Evolutionary conservation across 75 land plant species (phyloP).

Genomic region (Pinus albicaulis): DNA sequence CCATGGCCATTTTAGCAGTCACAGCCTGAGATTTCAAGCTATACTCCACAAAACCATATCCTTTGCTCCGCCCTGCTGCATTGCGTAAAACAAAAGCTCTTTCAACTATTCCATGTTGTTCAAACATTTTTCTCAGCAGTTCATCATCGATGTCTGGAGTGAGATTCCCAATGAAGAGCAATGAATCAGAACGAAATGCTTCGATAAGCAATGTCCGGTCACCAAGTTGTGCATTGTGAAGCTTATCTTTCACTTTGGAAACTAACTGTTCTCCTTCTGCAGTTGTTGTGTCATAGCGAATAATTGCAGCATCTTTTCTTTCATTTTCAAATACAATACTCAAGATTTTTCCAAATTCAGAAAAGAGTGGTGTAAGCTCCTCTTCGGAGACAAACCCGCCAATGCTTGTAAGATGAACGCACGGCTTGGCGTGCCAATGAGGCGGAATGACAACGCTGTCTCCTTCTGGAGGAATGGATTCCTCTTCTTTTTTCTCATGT

Average conservation of each 20-base stretch:
- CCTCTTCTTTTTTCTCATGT: no score
- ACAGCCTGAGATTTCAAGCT: constrained; percentile 30
- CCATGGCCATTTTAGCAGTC: constrained; percentile 21
- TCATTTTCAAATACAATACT: no score
- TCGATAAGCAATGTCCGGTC: constrained; percentile 15
- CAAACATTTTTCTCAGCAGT: constrained; percentile 15
- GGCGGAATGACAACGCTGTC: no score
- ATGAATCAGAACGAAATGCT: constrained; percentile 24
- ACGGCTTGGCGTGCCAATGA: no score
- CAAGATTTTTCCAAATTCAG: no score
- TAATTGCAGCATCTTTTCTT: no score
- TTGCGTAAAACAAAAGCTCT: constrained; percentile 23
- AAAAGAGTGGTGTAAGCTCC: constrained; percentile 16
- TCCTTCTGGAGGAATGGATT: no score
- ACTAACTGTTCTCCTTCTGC: constrained; percentile 15
- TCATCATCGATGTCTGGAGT: constrained; percentile 25
- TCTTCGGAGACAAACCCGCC: no score
- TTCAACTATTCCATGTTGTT: constrained; percentile 22
- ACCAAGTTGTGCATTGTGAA: constrained; percentile 15
- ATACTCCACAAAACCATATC: constrained; percentile 35
- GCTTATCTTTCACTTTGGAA: constrained; percentile 14
- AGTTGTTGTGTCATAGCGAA: constrained; percentile 17
- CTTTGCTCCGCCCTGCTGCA: constrained; percentile 19
- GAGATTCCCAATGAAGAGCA: constrained; percentile 26
- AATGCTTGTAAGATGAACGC: no score